Conservation (phyloP, 2,329 filamentous ascomycete genomes). For the Aspergillus eucalypticola region DNA sequence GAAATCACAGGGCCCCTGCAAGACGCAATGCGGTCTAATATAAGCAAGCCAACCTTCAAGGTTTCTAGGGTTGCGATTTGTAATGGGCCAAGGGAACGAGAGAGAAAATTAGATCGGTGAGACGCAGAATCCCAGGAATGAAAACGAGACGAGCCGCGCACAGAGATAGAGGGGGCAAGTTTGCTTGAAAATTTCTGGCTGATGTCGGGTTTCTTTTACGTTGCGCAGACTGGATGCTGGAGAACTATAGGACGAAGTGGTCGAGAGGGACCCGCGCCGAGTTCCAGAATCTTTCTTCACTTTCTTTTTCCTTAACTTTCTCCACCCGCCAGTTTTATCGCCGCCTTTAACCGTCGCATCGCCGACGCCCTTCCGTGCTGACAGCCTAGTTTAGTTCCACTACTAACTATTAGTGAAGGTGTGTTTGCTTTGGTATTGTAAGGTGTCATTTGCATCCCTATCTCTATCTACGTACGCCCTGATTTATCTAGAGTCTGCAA, state of each 20-base stretch:
- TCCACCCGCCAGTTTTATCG: background rate
- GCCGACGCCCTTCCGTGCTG: background rate
- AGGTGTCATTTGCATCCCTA: background rate
- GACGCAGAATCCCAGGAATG: too few species aligned
- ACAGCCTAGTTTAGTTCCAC: background rate
- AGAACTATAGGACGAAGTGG: slow-evolving; percentile 20
- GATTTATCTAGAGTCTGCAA: background rate
- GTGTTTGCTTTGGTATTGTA: too few species aligned
- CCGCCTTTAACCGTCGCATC: background rate
- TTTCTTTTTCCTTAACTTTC: background rate
- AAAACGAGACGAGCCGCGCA: background rate
- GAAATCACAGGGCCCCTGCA: slow-evolving; percentile 1
- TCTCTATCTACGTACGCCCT: background rate
- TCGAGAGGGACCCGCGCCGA: slow-evolving; percentile 18
- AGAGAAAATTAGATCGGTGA: background rate
- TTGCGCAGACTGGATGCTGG: slow-evolving; percentile 21
- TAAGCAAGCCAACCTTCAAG: background rate
- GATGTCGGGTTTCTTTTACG: slow-evolving; percentile 31
- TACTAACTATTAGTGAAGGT: too few species aligned
- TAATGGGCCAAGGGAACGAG: background rate
- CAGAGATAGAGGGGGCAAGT: background rate
- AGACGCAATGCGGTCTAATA: background rate
- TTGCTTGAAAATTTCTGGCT: slow-evolving; percentile 13
- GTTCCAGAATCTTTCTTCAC: slow-evolving; percentile 10
- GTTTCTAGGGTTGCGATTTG: slow-evolving; percentile 3